Base-by-base conservation (phyloP, 495 filamentous ascomycete genomes). In the Penicillium roqueforti region DNA sequence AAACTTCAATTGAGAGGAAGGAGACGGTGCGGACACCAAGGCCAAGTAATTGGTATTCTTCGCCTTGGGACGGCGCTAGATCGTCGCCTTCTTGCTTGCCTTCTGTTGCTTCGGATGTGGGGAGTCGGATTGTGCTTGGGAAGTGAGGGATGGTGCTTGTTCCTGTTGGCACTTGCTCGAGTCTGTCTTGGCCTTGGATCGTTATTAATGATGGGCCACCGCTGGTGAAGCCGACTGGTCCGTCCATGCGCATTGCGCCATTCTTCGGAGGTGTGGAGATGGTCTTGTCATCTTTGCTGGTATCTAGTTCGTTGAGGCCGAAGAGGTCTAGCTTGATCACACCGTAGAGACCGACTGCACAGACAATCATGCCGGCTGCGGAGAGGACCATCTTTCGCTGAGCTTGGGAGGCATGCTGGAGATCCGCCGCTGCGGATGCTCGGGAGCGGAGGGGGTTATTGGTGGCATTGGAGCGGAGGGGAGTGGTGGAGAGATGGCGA, bases 1-100 rank as follows among this genome's bases (percentile, higher is more conserved):
- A 98, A 51, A 98, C 93, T 66, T 95, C 84, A 23, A 98, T 88
- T n/a, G 81, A 72, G 38, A 98, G 67, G 65, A 97, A 95, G 34
- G 85, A 91, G 18, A 98, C 93, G 7, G 87, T 92, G 47, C 93
- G 83, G 46, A 92, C 81, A 8, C 93, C 93, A 36, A 96, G 75
- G 0, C 93, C 93, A 6, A 97, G 76, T 0, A 97, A 80, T 25
- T 89, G 88, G 68, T 96, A 97, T 56, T 95, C 89, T 25, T 84
- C 79, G 20, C 74, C 72, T 26, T 58, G 63, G 22, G 51, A 41
- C 8, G 61, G 46, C 5, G 60, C 54, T 0, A 76, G 31, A 22
- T 72, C 68, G n/a, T 74, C 67, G 10, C 68, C 72, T 5, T 72
- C 34, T 14, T 75, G 69, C 10, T 78, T 71, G 22, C 66, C 68